Evolutionary conservation across 495 filamentous ascomycete species (phyloP).

Genomic region (Penicillium tannophilum): DNA sequence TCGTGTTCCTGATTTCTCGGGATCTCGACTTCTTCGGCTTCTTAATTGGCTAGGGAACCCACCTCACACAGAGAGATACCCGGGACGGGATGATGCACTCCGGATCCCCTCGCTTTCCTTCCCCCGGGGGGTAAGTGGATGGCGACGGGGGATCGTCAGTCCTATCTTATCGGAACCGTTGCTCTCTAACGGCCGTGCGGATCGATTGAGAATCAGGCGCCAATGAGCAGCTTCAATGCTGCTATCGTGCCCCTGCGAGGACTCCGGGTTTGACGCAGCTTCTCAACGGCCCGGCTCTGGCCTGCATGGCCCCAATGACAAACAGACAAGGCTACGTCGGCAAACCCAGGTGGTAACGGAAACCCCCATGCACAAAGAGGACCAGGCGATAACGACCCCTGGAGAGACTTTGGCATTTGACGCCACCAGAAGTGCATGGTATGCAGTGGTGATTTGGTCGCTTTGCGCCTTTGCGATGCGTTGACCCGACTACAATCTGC

Average conservation of each 20-base stretch:
- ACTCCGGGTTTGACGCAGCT: constrained; percentile 6
- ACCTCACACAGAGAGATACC: neutral
- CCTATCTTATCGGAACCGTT: neutral
- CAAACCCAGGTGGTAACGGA: neutral
- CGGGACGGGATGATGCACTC: neutral
- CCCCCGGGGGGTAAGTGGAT: constrained; percentile 7
- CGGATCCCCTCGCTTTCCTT: neutral
- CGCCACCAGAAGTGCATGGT: constrained; percentile 1
- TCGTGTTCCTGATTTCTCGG: neutral
- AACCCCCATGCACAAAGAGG: neutral
- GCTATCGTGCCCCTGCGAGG: constrained; percentile 4
- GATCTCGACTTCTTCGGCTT: neutral
- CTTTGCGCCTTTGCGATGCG: neutral
- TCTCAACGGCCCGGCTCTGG: constrained; percentile 12
- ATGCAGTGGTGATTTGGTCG: neutral
- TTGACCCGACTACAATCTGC: neutral
- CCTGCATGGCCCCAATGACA: constrained; percentile 22
- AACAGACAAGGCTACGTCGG: constrained; percentile 5
- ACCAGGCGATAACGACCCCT: neutral
- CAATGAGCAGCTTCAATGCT: constrained; percentile 10
- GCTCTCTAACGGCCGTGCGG: constrained; percentile 5
- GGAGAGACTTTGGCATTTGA: neutral
- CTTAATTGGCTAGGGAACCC: neutral
- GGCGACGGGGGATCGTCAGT: constrained; percentile 3
- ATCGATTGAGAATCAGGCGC: constrained; percentile 11